Base-by-base conservation (phyloP, 371 early-diverging fungal genomes). In the Syncephalastrum sp. region DNA sequence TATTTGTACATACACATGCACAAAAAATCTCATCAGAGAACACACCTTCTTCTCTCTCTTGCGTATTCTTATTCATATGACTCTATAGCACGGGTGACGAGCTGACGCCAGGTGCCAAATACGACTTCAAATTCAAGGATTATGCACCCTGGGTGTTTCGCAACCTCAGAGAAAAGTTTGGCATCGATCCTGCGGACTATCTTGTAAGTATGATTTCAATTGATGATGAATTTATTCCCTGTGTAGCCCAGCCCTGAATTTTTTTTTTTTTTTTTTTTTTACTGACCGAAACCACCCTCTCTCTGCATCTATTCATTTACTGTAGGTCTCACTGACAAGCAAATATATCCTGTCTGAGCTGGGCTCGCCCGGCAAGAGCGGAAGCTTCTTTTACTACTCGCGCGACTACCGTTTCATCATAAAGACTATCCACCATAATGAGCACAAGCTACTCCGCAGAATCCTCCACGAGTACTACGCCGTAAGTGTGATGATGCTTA, bases 101-200 rank as follows among this genome's bases (percentile, higher is more conserved):
- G 68, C 66, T 95, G 68, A 94, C 94, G 13, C 93, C 97, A 3
- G 89, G 90, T 15, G 90, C 94, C 16, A 89, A 91, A 63, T 98
- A 97, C 68, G 98, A 98, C 64, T 98, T 97, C 74, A 97, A 97
- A 73, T 98, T 97, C 69, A 98, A 97, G 68, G 99, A 98, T 71
- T 97, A 97, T 75, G 93, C 96, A 5, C 99, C 97, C 3, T 94
- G 94, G 94, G 95, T 95, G 1, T 98, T 98, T 67, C 87, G 97
- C 45, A 75, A 86, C 63, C 79, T 97, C 46, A 80, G 99, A 45
- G 90, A 94, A 57, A 79, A 83, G 25, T 97, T 96, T 72, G 82
- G 87, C 41, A 88, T 98, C 29, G 94, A 94, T 64, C 85, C 97
- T 13, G 91, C 92, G 12, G 97, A 98, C 59, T 98, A 98, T 66